These are phyloP conservation scores for Pyrenophora tritici-repentis DNA, from an alignment of 2,329 filamentous ascomycete species.

Conservation along the genomic window DNA sequence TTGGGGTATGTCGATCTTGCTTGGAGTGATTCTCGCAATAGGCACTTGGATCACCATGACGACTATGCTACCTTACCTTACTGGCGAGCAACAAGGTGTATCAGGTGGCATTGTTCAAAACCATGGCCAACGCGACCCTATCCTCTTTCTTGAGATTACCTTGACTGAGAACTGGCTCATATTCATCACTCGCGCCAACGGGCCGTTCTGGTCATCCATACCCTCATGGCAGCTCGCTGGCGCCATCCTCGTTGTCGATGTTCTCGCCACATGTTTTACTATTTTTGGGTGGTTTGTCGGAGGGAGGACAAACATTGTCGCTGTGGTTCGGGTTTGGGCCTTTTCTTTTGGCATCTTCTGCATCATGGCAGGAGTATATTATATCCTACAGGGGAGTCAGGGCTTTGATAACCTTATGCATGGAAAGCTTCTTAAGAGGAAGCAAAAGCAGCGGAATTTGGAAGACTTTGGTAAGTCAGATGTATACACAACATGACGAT, in stretches of 20 bases:
- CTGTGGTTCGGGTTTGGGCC: conserved; percentile 86
- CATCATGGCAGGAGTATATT: conserved; percentile 77
- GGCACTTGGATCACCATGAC: conserved; percentile 90
- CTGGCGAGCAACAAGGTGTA: conserved; percentile 55
- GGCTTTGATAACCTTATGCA: conserved; percentile 94
- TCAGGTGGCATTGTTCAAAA: conserved; percentile 88
- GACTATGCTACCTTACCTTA: conserved; percentile 69
- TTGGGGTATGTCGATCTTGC: conserved; percentile 87
- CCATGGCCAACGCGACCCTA: conserved; percentile 78
- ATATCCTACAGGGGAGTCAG: conserved; percentile 76
- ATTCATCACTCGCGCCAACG: conserved; percentile 92
- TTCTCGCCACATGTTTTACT: conserved; percentile 83
- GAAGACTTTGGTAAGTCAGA: conserved; percentile 82
- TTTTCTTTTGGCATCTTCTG: conserved; percentile 91
- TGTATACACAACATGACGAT: background rate
- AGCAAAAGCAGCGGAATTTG: conserved; percentile 79
- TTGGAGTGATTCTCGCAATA: conserved; percentile 78
- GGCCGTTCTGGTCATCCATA: conserved; percentile 87
- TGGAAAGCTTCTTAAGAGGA: conserved; percentile 81
- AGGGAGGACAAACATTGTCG: conserved; percentile 74
- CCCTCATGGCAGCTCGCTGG: conserved; percentile 83
- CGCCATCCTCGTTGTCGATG: conserved; percentile 80
- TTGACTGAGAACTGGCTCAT: conserved; percentile 96
- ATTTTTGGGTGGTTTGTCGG: conserved; percentile 82
- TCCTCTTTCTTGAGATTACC: conserved; percentile 88